Conservation (phyloP, 2,329 filamentous ascomycete species). For the Aspergillus calidoustus region DNA sequence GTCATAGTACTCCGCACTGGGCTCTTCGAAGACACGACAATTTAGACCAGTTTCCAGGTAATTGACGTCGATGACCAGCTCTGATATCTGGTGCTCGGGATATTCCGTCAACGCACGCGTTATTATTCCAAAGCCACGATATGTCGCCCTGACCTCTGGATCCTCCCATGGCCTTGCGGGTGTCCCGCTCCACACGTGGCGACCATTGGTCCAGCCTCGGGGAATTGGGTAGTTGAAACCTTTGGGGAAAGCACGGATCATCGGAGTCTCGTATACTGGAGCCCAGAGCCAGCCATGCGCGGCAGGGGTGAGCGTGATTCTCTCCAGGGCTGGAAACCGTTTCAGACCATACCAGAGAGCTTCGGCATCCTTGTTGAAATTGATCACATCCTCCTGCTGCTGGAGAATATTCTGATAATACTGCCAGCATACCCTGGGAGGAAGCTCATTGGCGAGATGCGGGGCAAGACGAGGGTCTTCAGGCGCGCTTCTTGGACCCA, state of each 20-base stretch:
- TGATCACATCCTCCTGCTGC: neutral
- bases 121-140: slow-evolving; percentile 38
- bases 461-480: too few relatives aligned
- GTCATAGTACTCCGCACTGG: slow-evolving; percentile 31
- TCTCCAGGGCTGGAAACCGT: slow-evolving; percentile 41
- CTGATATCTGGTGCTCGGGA: slow-evolving; percentile 35
- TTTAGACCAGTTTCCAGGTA: slow-evolving; percentile 37
- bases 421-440: neutral
- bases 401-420: neutral
- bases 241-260: slow-evolving; percentile 45
- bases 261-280: slow-evolving; percentile 50
- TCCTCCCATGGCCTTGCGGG: slow-evolving; percentile 5
- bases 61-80: slow-evolving; percentile 41
- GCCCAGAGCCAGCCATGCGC: slow-evolving; percentile 42
- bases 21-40: slow-evolving; percentile 35
- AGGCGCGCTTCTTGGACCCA: too few relatives aligned
- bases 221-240: slow-evolving; percentile 48
- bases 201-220: slow-evolving; percentile 34
- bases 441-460: too few relatives aligned
- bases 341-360: slow-evolving; percentile 37
- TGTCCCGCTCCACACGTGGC: neutral
- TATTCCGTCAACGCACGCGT: slow-evolving; percentile 12
- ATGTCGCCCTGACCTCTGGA: slow-evolving; percentile 24
- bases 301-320: slow-evolving; percentile 46
- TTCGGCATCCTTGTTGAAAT: neutral